These are phyloP conservation scores for Neurospora sp. DNA, from an alignment of 495 filamentous ascomycete species.

Conservation along the genomic window DNA sequence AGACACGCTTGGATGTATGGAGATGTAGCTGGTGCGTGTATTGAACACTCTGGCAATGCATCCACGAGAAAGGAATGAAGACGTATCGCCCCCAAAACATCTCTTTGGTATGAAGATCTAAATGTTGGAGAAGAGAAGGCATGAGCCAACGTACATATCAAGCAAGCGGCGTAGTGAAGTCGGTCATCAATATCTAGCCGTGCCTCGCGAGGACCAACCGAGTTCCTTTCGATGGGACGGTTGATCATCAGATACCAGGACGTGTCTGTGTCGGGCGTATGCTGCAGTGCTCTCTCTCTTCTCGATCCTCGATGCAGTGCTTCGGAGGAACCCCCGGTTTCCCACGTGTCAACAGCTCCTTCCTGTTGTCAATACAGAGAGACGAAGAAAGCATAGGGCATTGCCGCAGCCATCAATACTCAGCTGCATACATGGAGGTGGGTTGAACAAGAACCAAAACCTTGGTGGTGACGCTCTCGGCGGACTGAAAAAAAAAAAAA, in stretches of 20 bases:
- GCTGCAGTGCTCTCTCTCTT: not conserved
- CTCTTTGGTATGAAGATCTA: not conserved
- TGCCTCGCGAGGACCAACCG: not conserved
- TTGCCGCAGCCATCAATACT: not conserved
- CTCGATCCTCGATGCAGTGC: not conserved
- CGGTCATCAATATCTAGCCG: not conserved
- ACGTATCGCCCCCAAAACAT: not conserved
- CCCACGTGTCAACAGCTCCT: not conserved
- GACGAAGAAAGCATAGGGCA: not conserved
- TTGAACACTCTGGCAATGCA: not conserved
- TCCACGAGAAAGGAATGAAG: not conserved
- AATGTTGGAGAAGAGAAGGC: not conserved
- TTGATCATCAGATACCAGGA: not conserved
- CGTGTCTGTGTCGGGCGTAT: not conserved
- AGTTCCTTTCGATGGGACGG: not conserved
- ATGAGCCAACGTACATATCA: not conserved
- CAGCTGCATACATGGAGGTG: not conserved
- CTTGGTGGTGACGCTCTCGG: not conserved
- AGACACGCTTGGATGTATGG: not conserved
- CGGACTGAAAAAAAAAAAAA: not conserved
- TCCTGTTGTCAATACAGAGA: not conserved
- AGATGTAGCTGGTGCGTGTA: not conserved
- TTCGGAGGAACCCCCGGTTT: not conserved
- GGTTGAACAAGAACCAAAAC: not conserved
- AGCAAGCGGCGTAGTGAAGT: not conserved